A percentile compares a stretch with the other conserved stretches of the same genome.
phyloP scores from a whole-genome alignment of 1,284 basidiomycete species.

The Cerioporus squamosus region DNA sequence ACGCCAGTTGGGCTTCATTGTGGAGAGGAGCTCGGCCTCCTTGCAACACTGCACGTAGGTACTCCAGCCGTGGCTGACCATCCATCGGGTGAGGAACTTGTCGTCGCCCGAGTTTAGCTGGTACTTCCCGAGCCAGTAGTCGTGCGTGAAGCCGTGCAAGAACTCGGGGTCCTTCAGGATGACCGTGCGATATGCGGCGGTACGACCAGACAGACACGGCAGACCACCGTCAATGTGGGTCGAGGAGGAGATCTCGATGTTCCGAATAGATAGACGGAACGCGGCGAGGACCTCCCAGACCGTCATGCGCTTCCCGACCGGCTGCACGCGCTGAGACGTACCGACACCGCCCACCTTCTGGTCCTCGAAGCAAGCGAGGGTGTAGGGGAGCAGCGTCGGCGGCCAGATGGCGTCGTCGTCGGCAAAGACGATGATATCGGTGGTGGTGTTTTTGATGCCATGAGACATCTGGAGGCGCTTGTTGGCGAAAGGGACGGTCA shows the following conservation, averaged over 20 bases:
- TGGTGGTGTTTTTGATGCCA: conserved; percentile 86
- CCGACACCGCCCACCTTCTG: conserved; percentile 92
- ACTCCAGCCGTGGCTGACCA: conserved; percentile 93
- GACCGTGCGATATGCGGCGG: conserved; percentile 90
- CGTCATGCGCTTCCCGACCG: conserved; percentile 78
- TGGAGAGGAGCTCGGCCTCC: conserved; percentile 88
- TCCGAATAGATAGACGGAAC: conserved; percentile 89
- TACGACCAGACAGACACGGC: conserved; percentile 89
- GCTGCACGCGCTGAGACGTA: conserved; percentile 87
- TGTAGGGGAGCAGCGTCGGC: conserved; percentile 81
- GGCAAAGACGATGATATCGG: conserved; percentile 95
- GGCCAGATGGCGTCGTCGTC: conserved; percentile 97
- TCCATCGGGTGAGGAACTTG: conserved; percentile 96
- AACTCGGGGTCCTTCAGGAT: conserved; percentile 95
- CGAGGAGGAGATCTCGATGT: conserved; percentile 87
- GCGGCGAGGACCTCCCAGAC: conserved; percentile 94
- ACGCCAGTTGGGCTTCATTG: conserved; percentile 96
- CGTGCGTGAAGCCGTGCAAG: conserved; percentile 90
- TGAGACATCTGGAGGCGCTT: conserved; percentile 93
- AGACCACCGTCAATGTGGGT: conserved; percentile 93
- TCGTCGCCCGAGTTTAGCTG: conserved; percentile 93
- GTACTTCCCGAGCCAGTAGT: conserved; percentile 92
- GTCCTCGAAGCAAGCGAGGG: conserved; percentile 92
- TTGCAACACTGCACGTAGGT: conserved; percentile 92
- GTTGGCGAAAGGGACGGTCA: conserved; percentile 92